These are phyloP conservation scores for Tolypocladium endophyticum DNA, from an alignment of 2,329 filamentous ascomycete genomes.

Conservation along the genomic window DNA sequence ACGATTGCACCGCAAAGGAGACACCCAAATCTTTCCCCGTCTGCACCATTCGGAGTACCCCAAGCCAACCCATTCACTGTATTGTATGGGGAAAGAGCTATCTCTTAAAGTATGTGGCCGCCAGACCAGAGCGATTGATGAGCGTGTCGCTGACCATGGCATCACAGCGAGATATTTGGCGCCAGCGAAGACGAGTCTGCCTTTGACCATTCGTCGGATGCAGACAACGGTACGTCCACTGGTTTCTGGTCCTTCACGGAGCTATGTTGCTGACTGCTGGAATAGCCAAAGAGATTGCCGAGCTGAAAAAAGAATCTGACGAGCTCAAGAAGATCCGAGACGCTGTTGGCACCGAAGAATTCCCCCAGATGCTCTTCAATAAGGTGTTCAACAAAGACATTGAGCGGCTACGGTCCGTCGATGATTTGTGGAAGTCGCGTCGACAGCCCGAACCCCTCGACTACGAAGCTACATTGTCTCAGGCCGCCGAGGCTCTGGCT, in stretches of 20 bases:
- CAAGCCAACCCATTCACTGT: constrained; percentile 93
- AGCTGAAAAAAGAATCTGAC: constrained; percentile 72
- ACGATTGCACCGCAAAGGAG: constrained; percentile 87
- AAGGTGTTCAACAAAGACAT: constrained; percentile 90
- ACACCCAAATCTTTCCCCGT: constrained; percentile 89
- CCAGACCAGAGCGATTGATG: background rate
- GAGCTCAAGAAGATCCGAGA: constrained; percentile 75
- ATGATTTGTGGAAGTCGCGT: constrained; percentile 92
- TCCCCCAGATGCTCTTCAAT: constrained; percentile 72
- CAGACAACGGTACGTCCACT: constrained; percentile 56
- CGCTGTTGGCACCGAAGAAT: constrained; percentile 68
- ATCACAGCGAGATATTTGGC: constrained; percentile 68
- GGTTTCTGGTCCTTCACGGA: no score
- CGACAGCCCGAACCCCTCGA: constrained; percentile 63
- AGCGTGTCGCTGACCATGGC: background rate
- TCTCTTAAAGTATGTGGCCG: constrained; percentile 56
- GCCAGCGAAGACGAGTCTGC: constrained; percentile 76
- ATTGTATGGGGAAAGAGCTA: constrained; percentile 99
- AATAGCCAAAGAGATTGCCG: constrained; percentile 67
- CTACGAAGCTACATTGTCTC: constrained; percentile 49
- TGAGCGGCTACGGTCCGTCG: constrained; percentile 69
- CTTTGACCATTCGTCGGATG: constrained; percentile 69
- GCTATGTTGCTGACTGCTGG: background rate
- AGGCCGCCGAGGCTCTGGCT: constrained; percentile 37
- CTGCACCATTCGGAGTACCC: constrained; percentile 93